These are phyloP conservation scores for Fragilaria crotonensis DNA, from an alignment of 108 stramenopile genomes.

Conservation along the genomic window DNA sequence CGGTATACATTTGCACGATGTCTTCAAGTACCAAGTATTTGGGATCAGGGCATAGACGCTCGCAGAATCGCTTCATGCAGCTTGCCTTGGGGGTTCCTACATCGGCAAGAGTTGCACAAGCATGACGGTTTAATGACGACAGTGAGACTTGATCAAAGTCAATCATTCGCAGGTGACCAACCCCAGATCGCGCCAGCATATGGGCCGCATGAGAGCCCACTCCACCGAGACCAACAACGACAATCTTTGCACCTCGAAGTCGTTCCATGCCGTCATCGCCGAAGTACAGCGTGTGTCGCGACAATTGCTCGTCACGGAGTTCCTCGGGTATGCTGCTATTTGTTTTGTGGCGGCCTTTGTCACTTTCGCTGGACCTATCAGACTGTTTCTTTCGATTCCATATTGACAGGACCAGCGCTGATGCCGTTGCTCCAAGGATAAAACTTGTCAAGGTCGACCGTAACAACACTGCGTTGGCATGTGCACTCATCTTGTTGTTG, in stretches of 20 bases:
- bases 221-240: slow-evolving; percentile 97
- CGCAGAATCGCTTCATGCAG: slow-evolving; percentile 51
- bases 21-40: slow-evolving; percentile 39
- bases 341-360: too few relatives aligned
- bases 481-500: too few relatives aligned
- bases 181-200: slow-evolving; percentile 93
- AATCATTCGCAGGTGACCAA: slow-evolving; percentile 80
- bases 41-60: slow-evolving; percentile 52
- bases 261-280: slow-evolving; percentile 61
- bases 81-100: slow-evolving; percentile 89
- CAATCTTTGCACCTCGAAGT: slow-evolving; percentile 45
- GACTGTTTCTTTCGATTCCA: too few relatives aligned
- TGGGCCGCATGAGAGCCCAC: slow-evolving; percentile 92
- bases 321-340: slow-evolving; percentile 45
- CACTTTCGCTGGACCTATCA: too few relatives aligned
- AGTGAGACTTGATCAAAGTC: slow-evolving; percentile 99
- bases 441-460: too few relatives aligned
- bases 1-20: slow-evolving; percentile 69
- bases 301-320: slow-evolving; percentile 88
- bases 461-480: too few relatives aligned
- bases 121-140: slow-evolving; percentile 96
- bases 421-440: too few relatives aligned
- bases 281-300: slow-evolving; percentile 88
- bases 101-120: slow-evolving; percentile 87
- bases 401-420: too few relatives aligned